Evolutionary conservation across 441 rosid species (phyloP), one percentile per base, ranked within the genome.

Genomic region (Gossypium trilobum): DNA sequence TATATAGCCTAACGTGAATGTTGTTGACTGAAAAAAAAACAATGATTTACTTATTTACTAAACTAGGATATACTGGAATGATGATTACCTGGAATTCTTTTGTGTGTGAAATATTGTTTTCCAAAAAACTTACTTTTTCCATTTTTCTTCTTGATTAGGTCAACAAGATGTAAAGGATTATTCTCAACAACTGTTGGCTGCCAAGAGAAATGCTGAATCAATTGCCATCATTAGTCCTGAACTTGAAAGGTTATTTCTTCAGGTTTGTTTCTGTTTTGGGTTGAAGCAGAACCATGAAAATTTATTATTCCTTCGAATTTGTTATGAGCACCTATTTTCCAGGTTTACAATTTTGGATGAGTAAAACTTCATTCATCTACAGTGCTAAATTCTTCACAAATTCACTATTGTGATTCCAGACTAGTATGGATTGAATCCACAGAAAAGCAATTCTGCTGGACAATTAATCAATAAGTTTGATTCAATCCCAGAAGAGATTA

Each of bases 201-300:
- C 97, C 72, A 95, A 95, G 86, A 85, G 79, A 77, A 72, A 80
- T 70, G 97, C 99, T 73, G 99, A 95, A 81, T 85, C 95, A 56
- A 78, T 92, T 75, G 87, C 96, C 20, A 33, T 72, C 63, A 87
- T 95, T 69, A 92, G 97, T 74, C 91, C 97, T 52, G 91, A 88
- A 75, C 94, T 92, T 75, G 86, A 77, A 74, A 84, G 81, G 82
- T 89, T 84, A 57, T 95, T 95, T 78, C 84, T 84, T 75, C 90
- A 92, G 93, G 96, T 90, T 73, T 52, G 85, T 27, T 61, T 67
- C 44, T 54, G 62, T 63, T 9, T 25, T 52, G 31, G 13, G 20
- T 72, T 48, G 31, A 16, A 48, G 44, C 4, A 50, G 31, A 67
- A 67, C 58, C 57, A 13, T 48, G 23, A 48, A 67, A 50, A 25